A percentile compares a stretch with the other conserved stretches of the same genome.
These are phyloP conservation scores for Udeniomyces megalosporus DNA, from an alignment of 768 basidiomycete genomes.

Conservation along the genomic window DNA sequence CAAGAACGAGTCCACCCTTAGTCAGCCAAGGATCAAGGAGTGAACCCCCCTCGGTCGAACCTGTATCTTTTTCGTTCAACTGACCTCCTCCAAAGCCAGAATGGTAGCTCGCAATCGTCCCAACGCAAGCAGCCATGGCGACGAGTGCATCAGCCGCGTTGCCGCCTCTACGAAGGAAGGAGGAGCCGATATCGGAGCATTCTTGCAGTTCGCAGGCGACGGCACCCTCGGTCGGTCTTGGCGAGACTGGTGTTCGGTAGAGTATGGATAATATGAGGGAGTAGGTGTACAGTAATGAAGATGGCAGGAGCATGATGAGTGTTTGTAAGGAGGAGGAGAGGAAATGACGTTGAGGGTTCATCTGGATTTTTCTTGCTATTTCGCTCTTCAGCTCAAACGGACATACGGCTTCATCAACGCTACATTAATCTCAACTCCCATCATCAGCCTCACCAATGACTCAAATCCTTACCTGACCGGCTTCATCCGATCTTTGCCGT, in stretches of 20 bases:
- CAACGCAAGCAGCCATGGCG: slow-evolving; percentile 9
- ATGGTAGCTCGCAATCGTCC: slow-evolving; percentile 9
- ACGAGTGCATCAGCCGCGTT: slow-evolving; percentile 13
- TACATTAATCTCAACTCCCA: too few species aligned
- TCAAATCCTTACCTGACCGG: too few species aligned
- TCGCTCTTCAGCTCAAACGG: too few species aligned
- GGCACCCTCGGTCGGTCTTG: neutral
- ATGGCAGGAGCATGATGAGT: neutral
- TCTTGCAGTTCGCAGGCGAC: slow-evolving; percentile 4
- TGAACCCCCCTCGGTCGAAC: neutral
- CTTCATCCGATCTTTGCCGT: too few species aligned
- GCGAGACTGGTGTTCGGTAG: neutral
- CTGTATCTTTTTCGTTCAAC: neutral
- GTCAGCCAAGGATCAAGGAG: neutral
- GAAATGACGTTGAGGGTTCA: too few species aligned
- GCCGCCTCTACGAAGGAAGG: neutral
- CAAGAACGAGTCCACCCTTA: neutral
- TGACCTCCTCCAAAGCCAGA: slow-evolving; percentile 11
- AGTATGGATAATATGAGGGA: neutral
- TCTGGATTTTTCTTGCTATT: too few species aligned
- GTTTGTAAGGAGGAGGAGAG: too few species aligned
- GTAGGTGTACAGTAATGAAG: neutral
- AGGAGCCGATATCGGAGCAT: slow-evolving; percentile 9
- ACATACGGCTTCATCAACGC: too few species aligned
- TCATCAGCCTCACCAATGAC: too few species aligned